A percentile compares a stretch with the other conserved stretches of the same genome.
Evolutionary conservation across 306 rosid species (phyloP).

Genomic region (Nissolia schottii): DNA sequence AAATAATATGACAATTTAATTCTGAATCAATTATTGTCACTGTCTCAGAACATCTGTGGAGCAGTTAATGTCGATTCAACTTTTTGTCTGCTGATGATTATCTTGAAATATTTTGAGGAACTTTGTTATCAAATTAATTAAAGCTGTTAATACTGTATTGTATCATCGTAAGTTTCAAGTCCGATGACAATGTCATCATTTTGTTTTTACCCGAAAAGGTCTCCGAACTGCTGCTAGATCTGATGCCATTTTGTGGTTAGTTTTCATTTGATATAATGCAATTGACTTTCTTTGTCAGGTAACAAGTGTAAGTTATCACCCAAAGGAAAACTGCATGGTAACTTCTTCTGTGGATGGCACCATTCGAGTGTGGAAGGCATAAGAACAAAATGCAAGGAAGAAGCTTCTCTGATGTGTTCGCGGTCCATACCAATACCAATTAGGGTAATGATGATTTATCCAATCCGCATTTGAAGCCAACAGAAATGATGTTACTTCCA

Average conservation of each 20-base stretch:
- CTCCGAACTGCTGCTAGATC: background rate
- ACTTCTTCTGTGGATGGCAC: conserved; percentile 81
- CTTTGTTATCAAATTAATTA: background rate
- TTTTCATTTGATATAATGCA: background rate
- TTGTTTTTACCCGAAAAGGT: background rate
- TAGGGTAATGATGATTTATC: background rate
- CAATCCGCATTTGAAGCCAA: background rate
- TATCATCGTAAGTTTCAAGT: background rate
- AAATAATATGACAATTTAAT: background rate
- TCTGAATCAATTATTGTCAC: background rate
- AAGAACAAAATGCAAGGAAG: conserved; percentile 20
- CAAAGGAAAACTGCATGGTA: conserved; percentile 66
- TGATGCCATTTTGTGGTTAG: background rate
- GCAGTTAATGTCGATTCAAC: background rate
- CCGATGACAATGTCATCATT: background rate
- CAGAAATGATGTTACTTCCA: conserved; percentile 1
- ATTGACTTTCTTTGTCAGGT: conserved; percentile 45
- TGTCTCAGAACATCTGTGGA: background rate
- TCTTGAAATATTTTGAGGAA: background rate
- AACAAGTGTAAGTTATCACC: conserved; percentile 94
- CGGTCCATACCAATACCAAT: conserved; percentile 2
- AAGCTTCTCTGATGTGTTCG: conserved; percentile 4
- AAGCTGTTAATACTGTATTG: conserved; percentile 5
- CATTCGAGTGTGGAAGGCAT: conserved; percentile 72
- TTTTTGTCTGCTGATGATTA: background rate